These are phyloP conservation scores for Rasamsonia emersonii DNA, from an alignment of 2,329 filamentous ascomycete genomes.

Conservation along the genomic window DNA sequence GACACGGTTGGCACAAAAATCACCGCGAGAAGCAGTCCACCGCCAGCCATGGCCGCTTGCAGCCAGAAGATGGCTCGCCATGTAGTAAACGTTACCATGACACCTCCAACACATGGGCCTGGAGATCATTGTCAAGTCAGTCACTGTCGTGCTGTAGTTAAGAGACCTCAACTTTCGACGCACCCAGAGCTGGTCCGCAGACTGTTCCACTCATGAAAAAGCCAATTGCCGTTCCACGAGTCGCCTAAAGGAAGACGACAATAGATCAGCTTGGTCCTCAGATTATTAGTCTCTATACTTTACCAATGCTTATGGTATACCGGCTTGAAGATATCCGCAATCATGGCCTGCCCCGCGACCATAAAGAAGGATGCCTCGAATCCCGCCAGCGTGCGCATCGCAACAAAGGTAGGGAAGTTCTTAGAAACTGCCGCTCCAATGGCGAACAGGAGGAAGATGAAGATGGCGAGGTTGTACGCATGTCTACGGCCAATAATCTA, in stretches of 20 bases:
- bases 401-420: conserved; percentile 27
- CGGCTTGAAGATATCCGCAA: conserved; percentile 32
- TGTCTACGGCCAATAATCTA: conserved; percentile 21
- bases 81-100: conserved; percentile 65
- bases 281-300: too few species aligned
- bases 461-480: conserved; percentile 27
- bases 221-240: conserved; percentile 36
- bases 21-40: conserved; percentile 51
- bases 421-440: conserved; percentile 23
- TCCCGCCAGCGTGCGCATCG: conserved; percentile 25
- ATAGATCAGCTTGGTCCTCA: too few species aligned
- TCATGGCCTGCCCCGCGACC: conserved; percentile 31
- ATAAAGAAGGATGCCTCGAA: conserved; percentile 32
- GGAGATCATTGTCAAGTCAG: background rate
- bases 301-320: conserved; percentile 13
- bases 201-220: conserved; percentile 38
- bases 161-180: background rate
- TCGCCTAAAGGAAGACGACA: conserved; percentile 22
- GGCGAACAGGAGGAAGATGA: conserved; percentile 23
- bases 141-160: conserved; percentile 1
- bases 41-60: conserved; percentile 58
- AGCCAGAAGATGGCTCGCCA: conserved; percentile 77
- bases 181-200: conserved; percentile 35
- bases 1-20: conserved; percentile 62
- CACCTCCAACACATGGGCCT: conserved; percentile 57